Conservation (phyloP, 2,329 filamentous ascomycete species). For the Trichoderma pleuroti region DNA sequence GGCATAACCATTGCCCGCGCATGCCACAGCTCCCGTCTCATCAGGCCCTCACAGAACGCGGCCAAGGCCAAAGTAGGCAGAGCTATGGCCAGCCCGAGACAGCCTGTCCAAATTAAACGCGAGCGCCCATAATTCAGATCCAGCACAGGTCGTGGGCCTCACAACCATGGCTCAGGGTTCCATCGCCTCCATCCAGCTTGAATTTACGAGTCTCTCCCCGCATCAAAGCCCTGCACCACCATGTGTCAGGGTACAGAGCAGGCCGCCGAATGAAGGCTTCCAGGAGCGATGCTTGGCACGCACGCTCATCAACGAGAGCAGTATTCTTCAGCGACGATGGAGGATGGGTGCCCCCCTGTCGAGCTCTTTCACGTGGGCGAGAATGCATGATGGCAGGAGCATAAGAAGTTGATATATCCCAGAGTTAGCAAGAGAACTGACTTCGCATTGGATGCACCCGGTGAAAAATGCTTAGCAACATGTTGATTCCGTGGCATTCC, state of each 20-base stretch:
- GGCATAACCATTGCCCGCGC: slow-evolving; percentile 17
- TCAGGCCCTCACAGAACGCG: neutral
- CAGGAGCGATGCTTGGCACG: neutral
- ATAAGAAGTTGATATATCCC: neutral
- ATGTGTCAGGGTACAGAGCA: neutral
- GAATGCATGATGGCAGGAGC: neutral
- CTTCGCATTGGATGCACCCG: neutral
- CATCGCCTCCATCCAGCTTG: neutral
- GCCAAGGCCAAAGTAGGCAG: neutral
- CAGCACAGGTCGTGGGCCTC: neutral
- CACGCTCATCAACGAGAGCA: neutral
- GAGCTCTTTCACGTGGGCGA: neutral
- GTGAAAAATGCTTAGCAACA: slow-evolving; percentile 6
- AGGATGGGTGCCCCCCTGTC: neutral
- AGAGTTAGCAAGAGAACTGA: neutral
- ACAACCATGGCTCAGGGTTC: neutral
- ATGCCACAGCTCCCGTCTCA: slow-evolving; percentile 2
- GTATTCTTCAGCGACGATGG: neutral
- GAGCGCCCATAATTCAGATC: neutral
- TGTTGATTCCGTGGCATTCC: neutral
- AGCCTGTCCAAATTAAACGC: neutral
- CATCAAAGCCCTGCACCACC: neutral
- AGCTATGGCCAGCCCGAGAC: slow-evolving; percentile 12
- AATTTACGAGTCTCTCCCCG: slow-evolving; percentile 1
- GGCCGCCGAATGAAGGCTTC: neutral